Conservation (phyloP, 192 early-diverging fungal species). For the Coemansia sp. region DNA sequence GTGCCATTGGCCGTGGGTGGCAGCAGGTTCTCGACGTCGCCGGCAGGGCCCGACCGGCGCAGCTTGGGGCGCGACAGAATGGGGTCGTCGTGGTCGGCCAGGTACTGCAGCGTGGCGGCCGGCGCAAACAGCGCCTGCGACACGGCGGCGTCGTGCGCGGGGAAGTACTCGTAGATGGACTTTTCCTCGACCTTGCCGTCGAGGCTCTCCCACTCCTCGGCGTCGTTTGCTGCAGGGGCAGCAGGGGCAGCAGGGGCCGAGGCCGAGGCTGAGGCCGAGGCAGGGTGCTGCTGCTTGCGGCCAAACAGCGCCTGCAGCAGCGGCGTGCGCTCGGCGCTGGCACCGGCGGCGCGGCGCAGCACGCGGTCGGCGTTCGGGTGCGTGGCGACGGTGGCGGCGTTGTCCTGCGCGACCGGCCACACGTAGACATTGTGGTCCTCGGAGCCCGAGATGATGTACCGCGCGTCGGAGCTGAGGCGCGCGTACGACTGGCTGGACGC, state of each 20-base stretch:
- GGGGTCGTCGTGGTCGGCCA: conserved; percentile 60
- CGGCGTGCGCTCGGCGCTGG: conserved; percentile 9
- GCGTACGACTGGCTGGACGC: conserved; percentile 73
- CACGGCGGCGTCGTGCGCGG: conserved; percentile 60
- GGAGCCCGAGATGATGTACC: conserved; percentile 80
- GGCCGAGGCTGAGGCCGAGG: background rate
- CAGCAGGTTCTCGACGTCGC: conserved; percentile 42
- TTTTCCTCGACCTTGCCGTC: conserved; percentile 55
- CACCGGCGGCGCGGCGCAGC: conserved; percentile 13
- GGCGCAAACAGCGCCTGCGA: conserved; percentile 70
- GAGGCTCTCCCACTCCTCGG: conserved; percentile 54
- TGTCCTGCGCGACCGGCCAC: conserved; percentile 61
- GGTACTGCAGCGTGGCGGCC: conserved; percentile 60
- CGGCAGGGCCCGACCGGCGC: conserved; percentile 20
- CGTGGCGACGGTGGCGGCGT: conserved; percentile 50
- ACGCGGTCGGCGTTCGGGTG: conserved; percentile 45
- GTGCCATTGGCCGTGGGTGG: conserved; percentile 21
- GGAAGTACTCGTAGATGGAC: conserved; percentile 59
- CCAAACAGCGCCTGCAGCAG: conserved; percentile 38
- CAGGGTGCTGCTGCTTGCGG: conserved; percentile 6
- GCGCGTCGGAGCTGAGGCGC: conserved; percentile 74
- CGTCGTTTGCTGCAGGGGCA: conserved; percentile 23
- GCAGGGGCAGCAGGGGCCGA: background rate
- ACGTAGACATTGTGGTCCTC: conserved; percentile 81
- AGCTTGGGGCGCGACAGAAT: conserved; percentile 56